Percentiles rank a stretch among this genome's conserved stretches.
Conservation (phyloP, 2,329 filamentous ascomycete species). For the Curvularia sp. region DNA sequence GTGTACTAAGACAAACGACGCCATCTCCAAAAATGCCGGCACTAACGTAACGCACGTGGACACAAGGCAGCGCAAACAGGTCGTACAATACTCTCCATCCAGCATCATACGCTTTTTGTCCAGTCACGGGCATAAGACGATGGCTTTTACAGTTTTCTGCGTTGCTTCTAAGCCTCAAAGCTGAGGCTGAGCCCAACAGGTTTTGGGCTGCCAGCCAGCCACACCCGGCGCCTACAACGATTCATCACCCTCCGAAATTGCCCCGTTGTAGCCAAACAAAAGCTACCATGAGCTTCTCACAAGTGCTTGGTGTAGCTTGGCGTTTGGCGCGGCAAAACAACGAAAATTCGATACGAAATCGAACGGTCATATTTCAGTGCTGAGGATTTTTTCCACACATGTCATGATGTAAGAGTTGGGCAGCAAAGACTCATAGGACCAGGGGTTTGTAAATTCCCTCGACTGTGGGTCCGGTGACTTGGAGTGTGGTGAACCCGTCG, state of each 20-base stretch:
- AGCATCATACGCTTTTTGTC: not conserved
- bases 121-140: not conserved
- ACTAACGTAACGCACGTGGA: constrained; percentile 1
- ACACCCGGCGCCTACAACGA: not conserved
- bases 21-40: constrained; percentile 4
- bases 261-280: not conserved
- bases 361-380: not conserved
- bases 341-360: not conserved
- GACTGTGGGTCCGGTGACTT: not conserved
- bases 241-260: not conserved
- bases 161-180: not conserved
- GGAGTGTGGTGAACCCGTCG: not conserved
- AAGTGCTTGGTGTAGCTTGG: not conserved
- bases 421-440: not conserved
- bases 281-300: not conserved
- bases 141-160: not conserved
- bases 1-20: not conserved
- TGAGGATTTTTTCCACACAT: not conserved
- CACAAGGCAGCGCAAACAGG: not conserved
- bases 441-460: not conserved
- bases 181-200: constrained; percentile 2
- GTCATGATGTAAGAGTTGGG: constrained; percentile 1
- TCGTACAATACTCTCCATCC: not conserved
- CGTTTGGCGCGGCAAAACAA: not conserved
- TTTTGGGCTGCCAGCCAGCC: not conserved